Evolutionary conservation across 306 rosid species (phyloP).

Genomic region (Pyrus bretschneideri): DNA sequence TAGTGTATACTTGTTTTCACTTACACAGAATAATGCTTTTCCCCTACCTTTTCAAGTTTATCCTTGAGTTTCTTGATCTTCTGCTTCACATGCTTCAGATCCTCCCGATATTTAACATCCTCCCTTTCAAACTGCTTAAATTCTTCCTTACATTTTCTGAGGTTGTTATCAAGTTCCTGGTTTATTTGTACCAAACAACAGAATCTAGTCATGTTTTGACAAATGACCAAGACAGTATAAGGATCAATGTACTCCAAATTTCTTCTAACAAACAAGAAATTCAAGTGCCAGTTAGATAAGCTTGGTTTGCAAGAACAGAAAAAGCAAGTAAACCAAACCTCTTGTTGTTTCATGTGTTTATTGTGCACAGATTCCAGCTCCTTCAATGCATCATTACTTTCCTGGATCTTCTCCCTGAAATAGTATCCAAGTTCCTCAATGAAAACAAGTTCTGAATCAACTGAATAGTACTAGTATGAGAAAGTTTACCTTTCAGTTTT

Average conservation of each 20-base stretch:
- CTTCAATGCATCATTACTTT: conserved; percentile 51
- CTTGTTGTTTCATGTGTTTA: conserved; percentile 55
- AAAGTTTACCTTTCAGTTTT: conserved; percentile 58
- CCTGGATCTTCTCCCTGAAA: conserved; percentile 72
- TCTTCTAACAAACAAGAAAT: not conserved
- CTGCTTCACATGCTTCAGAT: conserved; percentile 71
- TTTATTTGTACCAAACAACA: conserved; percentile 9
- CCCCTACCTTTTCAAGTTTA: conserved; percentile 70
- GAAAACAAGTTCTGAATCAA: conserved; percentile 7
- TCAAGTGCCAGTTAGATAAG: not conserved
- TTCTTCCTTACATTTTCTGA: conserved; percentile 78
- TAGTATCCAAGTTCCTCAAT: not conserved
- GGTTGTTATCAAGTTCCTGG: conserved; percentile 74
- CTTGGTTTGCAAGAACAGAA: conserved; percentile 1
- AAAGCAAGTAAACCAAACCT: conserved; percentile 47
- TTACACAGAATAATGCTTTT: conserved; percentile 3
- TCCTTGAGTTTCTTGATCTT: conserved; percentile 84
- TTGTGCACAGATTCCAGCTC: conserved; percentile 77
- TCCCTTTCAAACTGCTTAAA: conserved; percentile 93
- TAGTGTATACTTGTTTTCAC: conserved; percentile 4
- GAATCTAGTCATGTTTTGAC: conserved; percentile 3
- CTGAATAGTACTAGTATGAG: not conserved
- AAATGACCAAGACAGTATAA: not conserved
- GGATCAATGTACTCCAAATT: not conserved
- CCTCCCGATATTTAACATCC: conserved; percentile 88